Evolutionary conservation across 345 rosid genomes (phyloP).

Genomic region (Rhizophora mangle): DNA sequence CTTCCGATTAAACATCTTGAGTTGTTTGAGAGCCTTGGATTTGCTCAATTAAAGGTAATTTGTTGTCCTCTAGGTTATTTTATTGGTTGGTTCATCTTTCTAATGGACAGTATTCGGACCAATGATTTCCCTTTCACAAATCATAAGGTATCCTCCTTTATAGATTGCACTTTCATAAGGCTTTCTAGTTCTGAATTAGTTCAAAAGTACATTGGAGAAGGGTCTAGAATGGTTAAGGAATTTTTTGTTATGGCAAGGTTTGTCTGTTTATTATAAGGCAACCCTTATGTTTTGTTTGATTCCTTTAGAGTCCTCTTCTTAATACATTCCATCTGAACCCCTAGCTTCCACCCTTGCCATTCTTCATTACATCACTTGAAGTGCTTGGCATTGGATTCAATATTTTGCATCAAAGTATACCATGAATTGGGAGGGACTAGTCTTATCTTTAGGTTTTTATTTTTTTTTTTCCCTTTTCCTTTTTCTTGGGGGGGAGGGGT

Average conservation of each 20-base stretch:
- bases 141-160: conserved; percentile 85
- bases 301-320: not conserved
- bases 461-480: no score
- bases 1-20: conserved; percentile 98
- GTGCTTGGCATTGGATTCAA: no score
- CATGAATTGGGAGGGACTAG: no score
- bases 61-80: not conserved
- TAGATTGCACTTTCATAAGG: conserved; percentile 98
- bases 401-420: no score
- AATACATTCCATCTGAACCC: no score
- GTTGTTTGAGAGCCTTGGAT: conserved; percentile 93
- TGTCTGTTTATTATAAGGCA: conserved; percentile 17
- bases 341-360: no score
- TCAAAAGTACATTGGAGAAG: conserved; percentile 98
- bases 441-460: no score
- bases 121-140: not conserved
- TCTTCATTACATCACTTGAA: no score
- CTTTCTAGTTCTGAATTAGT: conserved; percentile 97
- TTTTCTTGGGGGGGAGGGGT: no score
- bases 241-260: conserved; percentile 99
- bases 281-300: not conserved
- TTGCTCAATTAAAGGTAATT: conserved; percentile 94
- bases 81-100: conserved; percentile 3
- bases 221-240: conserved; percentile 98
- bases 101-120: not conserved